These are phyloP conservation scores for Fomitiporia mediterranea DNA, from an alignment of 1,284 basidiomycete species.

Conservation along the genomic window DNA sequence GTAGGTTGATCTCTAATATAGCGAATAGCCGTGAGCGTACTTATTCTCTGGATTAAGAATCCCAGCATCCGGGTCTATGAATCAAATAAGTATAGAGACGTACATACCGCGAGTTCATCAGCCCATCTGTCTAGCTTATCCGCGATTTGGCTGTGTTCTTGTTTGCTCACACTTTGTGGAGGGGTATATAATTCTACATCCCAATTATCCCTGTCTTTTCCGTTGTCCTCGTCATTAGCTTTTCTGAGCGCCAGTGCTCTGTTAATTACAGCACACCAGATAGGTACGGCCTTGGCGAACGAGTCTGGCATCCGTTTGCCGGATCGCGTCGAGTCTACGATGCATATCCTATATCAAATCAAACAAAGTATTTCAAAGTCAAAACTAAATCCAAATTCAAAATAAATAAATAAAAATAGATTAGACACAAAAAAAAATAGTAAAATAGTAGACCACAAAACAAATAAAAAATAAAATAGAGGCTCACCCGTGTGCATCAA, in stretches of 20 bases:
- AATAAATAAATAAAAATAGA: no score
- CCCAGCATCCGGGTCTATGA: no score
- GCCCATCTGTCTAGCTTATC: slow-evolving; percentile 62
- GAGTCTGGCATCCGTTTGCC: slow-evolving; percentile 96
- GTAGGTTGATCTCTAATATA: slow-evolving; percentile 47
- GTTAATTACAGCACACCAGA: slow-evolving; percentile 95
- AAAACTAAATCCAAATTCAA: no score
- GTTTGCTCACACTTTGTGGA: slow-evolving; percentile 54
- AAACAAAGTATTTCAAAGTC: neutral
- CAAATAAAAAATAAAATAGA: neutral
- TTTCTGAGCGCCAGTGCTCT: slow-evolving; percentile 46
- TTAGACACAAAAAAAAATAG: no score
- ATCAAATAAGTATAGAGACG: no score
- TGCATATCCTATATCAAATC: slow-evolving; percentile 52
- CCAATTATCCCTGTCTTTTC: slow-evolving; percentile 45
- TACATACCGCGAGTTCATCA: slow-evolving; percentile 48
- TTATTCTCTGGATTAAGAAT: neutral
- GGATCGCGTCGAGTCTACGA: slow-evolving; percentile 91
- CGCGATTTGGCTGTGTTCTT: slow-evolving; percentile 76
- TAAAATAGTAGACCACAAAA: slow-evolving; percentile 66
- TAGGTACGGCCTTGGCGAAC: slow-evolving; percentile 89
- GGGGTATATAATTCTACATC: slow-evolving; percentile 60
- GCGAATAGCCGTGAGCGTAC: neutral
- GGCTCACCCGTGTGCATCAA: slow-evolving; percentile 54
- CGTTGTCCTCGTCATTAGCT: no score